Evolutionary conservation across 331 rosid genomes (phyloP).

Genomic region (Saraca asoca): DNA sequence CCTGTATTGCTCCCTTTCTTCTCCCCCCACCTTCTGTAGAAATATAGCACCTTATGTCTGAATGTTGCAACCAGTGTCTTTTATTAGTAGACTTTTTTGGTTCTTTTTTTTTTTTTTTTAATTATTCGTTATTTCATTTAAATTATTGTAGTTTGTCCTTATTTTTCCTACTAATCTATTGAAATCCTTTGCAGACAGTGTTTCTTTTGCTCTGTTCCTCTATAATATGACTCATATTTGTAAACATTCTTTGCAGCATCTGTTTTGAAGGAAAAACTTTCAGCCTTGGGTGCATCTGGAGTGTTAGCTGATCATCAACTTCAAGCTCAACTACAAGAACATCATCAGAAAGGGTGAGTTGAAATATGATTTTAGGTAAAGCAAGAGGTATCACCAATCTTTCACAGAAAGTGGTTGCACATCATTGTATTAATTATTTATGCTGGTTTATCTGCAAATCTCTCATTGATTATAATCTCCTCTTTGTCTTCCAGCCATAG

Average conservation of each 20-base stretch:
- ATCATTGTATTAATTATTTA: constrained; percentile 7
- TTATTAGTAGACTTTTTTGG: too few species aligned
- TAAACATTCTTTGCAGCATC: constrained; percentile 71
- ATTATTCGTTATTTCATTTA: too few species aligned
- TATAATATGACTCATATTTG: constrained; percentile 32
- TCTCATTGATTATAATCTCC: constrained; percentile 38
- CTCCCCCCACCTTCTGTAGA: too few species aligned
- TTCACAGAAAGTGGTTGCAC: too few species aligned
- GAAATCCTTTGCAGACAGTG: too few species aligned
- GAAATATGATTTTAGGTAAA: constrained; percentile 22
- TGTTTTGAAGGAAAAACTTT: constrained; percentile 85
- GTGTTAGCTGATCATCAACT: constrained; percentile 98
- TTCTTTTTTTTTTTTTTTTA: too few species aligned
- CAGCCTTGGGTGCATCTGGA: constrained; percentile 94
- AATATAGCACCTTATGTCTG: too few species aligned
- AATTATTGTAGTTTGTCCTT: too few species aligned
- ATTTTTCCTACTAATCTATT: too few species aligned
- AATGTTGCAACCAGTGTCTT: too few species aligned
- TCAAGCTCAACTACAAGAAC: constrained; percentile 97
- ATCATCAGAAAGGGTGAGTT: constrained; percentile 85
- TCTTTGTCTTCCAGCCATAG: constrained; percentile 57
- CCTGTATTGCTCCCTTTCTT: too few species aligned
- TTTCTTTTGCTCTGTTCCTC: too few species aligned
- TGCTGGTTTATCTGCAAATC: neutral
- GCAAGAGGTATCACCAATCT: constrained; percentile 1